Conservation (phyloP, 2,329 filamentous ascomycete species). For the Beauveria australis region DNA sequence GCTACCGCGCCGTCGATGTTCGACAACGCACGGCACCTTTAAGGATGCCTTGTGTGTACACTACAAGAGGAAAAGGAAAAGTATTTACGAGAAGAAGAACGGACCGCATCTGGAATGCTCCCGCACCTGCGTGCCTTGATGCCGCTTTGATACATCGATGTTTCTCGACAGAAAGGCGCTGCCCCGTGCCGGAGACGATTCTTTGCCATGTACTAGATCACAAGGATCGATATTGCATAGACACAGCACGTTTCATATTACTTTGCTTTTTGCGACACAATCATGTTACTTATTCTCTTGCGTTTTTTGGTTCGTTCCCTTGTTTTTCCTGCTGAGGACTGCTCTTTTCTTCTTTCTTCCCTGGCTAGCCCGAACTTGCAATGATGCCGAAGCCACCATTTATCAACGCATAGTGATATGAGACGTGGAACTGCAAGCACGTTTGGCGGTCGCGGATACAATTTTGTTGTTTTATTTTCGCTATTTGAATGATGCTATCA, state of each 20-base stretch:
- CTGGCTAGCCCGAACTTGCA: background rate
- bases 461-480: slow-evolving; percentile 9
- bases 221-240: slow-evolving; percentile 12
- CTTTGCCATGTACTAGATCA: slow-evolving; percentile 11
- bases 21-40: slow-evolving; percentile 3
- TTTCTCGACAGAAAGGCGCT: slow-evolving; percentile 13
- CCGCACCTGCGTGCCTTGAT: background rate
- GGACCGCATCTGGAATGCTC: background rate
- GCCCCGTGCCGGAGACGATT: background rate
- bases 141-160: background rate
- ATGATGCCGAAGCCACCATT: background rate
- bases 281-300: slow-evolving; percentile 22
- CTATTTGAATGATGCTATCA: background rate
- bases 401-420: background rate
- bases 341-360: slow-evolving; percentile 16
- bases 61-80: slow-evolving; percentile 9
- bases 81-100: slow-evolving; percentile 7
- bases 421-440: background rate
- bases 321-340: slow-evolving; percentile 5
- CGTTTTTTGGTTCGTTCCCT: slow-evolving; percentile 4
- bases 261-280: slow-evolving; percentile 13
- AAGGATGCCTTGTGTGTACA: slow-evolving; percentile 8
- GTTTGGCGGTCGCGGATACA: background rate
- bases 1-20: background rate
- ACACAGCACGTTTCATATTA: slow-evolving; percentile 13